These are phyloP conservation scores for Wickerhamomyces mucosus DNA, from an alignment of 805 yeast genomes.

Conservation along the genomic window DNA sequence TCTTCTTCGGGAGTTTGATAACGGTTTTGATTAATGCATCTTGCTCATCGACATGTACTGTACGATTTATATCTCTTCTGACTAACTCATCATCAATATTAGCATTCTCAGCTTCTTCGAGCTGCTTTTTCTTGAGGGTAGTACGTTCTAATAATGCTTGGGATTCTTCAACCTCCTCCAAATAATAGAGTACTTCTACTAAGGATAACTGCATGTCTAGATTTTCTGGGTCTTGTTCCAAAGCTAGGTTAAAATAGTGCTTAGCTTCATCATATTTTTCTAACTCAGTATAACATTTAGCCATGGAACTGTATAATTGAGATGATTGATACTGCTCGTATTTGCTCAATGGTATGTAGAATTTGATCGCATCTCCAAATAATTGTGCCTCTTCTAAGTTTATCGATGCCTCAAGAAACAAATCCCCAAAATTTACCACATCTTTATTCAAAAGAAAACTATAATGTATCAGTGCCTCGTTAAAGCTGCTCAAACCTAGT, in stretches of 20 bases:
- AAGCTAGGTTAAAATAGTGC: slow-evolving; percentile 42
- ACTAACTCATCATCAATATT: slow-evolving; percentile 1
- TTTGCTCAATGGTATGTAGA: slow-evolving; percentile 46
- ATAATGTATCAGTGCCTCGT: slow-evolving; percentile 71
- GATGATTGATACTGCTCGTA: slow-evolving; percentile 42
- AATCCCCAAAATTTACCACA: slow-evolving; percentile 57
- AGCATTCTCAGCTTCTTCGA: slow-evolving; percentile 17
- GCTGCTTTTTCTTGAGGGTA: slow-evolving; percentile 22
- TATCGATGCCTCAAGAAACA: slow-evolving; percentile 68
- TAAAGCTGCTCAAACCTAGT: slow-evolving; percentile 47
- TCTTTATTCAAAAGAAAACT: slow-evolving; percentile 45
- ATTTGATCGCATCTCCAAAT: slow-evolving; percentile 67
- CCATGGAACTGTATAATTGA: slow-evolving; percentile 46
- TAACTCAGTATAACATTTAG: slow-evolving; percentile 66
- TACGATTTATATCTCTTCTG: background rate
- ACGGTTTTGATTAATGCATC: slow-evolving; percentile 17
- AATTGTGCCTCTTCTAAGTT: slow-evolving; percentile 60
- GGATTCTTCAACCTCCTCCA: slow-evolving; percentile 53
- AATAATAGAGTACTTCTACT: slow-evolving; percentile 70
- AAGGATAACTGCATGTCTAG: slow-evolving; percentile 67
- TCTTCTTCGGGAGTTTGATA: slow-evolving; percentile 20
- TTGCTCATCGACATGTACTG: slow-evolving; percentile 5
- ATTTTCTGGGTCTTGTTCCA: slow-evolving; percentile 50
- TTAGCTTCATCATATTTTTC: slow-evolving; percentile 62
- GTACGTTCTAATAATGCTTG: slow-evolving; percentile 46